Conservation (phyloP, 2,329 filamentous ascomycete genomes). For the Alternaria triticimaculans region DNA sequence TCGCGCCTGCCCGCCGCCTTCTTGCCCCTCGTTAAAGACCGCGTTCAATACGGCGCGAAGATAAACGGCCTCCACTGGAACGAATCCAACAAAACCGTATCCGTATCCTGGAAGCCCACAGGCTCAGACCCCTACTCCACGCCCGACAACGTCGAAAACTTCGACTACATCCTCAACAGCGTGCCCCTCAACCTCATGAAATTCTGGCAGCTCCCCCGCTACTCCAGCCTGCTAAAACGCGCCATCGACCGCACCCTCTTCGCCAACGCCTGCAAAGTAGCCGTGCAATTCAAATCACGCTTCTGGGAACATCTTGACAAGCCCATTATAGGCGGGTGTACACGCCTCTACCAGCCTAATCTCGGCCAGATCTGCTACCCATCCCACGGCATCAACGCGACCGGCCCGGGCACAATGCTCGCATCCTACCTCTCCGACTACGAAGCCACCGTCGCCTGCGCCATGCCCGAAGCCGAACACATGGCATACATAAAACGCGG, state of each 20-base stretch:
- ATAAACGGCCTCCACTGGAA: slow-evolving; percentile 63
- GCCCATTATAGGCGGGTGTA: slow-evolving; percentile 66
- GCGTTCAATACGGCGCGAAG: slow-evolving; percentile 60
- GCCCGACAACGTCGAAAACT: slow-evolving; percentile 53
- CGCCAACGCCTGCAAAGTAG: slow-evolving; percentile 59
- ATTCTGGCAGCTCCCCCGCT: slow-evolving; percentile 62
- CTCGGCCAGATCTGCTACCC: slow-evolving; percentile 68
- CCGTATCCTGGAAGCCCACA: slow-evolving; percentile 54
- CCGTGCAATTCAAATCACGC: slow-evolving; percentile 68
- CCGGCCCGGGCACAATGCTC: slow-evolving; percentile 64
- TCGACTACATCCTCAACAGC: slow-evolving; percentile 68
- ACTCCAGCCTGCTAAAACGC: slow-evolving; percentile 54
- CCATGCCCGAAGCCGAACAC: slow-evolving; percentile 47
- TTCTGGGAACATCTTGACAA: slow-evolving; percentile 60
- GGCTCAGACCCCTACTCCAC: slow-evolving; percentile 32
- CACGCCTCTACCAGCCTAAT: slow-evolving; percentile 63
- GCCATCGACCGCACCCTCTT: slow-evolving; percentile 56
- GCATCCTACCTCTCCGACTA: slow-evolving; percentile 15
- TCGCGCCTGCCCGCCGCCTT: slow-evolving; percentile 66
- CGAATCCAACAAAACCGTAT: slow-evolving; percentile 57
- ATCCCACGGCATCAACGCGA: slow-evolving; percentile 50
- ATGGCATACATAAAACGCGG: slow-evolving; percentile 66
- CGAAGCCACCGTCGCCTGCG: not conserved
- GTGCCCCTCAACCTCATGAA: slow-evolving; percentile 68
- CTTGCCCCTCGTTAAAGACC: slow-evolving; percentile 62